These are phyloP conservation scores for Helianthus tuberosus DNA, from an alignment of 129 eudicot genomes.

Conservation along the genomic window DNA sequence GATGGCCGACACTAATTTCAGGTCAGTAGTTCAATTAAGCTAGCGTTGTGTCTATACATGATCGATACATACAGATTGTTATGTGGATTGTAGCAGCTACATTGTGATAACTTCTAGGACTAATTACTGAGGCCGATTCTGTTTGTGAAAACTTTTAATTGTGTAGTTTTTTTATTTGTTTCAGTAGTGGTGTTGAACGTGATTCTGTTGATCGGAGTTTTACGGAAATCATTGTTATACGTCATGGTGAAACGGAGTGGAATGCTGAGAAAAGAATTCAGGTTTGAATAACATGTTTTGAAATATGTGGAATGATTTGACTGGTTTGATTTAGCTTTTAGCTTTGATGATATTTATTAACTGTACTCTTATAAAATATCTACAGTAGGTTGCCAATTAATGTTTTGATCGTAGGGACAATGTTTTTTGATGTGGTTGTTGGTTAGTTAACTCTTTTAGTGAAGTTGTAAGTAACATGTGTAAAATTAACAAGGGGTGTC, in stretches of 20 bases:
- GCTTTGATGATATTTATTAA: background rate
- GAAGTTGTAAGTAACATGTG: no score
- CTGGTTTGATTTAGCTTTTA: no score
- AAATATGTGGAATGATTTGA: no score
- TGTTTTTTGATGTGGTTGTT: background rate
- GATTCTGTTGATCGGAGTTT: conserved; percentile 21
- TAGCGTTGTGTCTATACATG: background rate
- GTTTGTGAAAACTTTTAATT: no score
- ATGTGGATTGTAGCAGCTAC: background rate
- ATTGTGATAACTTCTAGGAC: background rate
- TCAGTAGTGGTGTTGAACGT: conserved; percentile 31
- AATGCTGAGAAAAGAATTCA: conserved; percentile 68
- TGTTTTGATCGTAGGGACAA: background rate
- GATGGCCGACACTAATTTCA: conserved; percentile 52
- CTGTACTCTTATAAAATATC: background rate
- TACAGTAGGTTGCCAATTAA: background rate
- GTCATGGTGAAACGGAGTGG: conserved; percentile 98
- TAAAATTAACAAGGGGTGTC: background rate
- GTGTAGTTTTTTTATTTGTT: background rate
- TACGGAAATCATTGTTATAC: conserved; percentile 76
- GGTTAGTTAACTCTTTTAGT: background rate
- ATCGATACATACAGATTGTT: background rate
- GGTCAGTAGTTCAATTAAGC: conserved; percentile 33
- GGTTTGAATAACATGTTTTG: conserved; percentile 34
- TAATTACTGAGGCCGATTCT: no score